These are phyloP conservation scores for Exophiala spinifera DNA, from an alignment of 2,329 filamentous ascomycete genomes.

Conservation along the genomic window DNA sequence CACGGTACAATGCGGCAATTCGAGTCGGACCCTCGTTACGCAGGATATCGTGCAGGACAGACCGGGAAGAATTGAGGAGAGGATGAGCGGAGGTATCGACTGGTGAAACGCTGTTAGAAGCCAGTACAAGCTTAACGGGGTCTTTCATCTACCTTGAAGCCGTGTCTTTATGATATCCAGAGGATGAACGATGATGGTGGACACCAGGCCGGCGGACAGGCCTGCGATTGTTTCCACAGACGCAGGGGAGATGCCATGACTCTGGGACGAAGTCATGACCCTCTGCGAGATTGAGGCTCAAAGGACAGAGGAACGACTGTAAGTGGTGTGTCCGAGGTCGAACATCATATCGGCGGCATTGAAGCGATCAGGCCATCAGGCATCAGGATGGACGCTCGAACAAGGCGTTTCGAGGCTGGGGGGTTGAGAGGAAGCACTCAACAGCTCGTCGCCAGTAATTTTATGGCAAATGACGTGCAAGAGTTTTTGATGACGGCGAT, in stretches of 20 bases:
- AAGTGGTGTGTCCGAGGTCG: constrained; percentile 23
- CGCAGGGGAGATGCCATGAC: constrained; percentile 66
- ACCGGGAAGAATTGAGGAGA: constrained; percentile 54
- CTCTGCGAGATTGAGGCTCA: not conserved
- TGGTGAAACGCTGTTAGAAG: constrained; percentile 39
- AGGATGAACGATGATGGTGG: constrained; percentile 84
- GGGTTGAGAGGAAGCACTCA: not conserved
- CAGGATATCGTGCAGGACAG: constrained; percentile 52
- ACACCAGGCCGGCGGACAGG: constrained; percentile 80
- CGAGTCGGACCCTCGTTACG: constrained; percentile 56
- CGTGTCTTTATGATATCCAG: constrained; percentile 96
- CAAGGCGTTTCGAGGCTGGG: not conserved
- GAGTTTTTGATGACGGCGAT: not conserved
- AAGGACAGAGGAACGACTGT: constrained; percentile 22
- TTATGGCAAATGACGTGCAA: not conserved
- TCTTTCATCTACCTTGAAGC: constrained; percentile 66
- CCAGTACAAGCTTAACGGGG: not conserved
- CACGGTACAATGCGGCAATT: constrained; percentile 71
- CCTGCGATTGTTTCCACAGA: constrained; percentile 85
- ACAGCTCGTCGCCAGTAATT: not conserved
- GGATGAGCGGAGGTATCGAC: constrained; percentile 49
- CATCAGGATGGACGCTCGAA: not conserved
- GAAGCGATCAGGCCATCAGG: not conserved
- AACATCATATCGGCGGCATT: constrained; percentile 21
- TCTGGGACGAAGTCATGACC: constrained; percentile 38